Evolutionary conservation across 2,329 filamentous ascomycete genomes (phyloP).

Genomic region (Camillea tinctor): DNA sequence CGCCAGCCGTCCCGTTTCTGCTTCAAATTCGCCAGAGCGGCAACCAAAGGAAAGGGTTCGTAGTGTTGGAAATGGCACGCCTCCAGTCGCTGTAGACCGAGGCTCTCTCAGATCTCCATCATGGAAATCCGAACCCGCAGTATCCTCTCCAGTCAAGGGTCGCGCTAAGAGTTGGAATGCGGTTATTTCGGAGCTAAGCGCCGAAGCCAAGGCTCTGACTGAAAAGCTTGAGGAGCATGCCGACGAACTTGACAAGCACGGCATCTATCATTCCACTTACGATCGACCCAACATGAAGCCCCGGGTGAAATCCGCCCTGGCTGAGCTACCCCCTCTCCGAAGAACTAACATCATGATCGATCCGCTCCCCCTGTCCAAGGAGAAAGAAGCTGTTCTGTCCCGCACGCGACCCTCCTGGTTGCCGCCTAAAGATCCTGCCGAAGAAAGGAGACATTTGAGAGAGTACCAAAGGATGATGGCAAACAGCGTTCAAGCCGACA

Average conservation of each 20-base stretch:
- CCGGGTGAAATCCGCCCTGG: conserved; percentile 63
- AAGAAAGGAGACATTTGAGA: conserved; percentile 85
- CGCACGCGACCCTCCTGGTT: conserved; percentile 81
- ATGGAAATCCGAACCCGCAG: conserved; percentile 47
- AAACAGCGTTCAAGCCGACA: conserved; percentile 57
- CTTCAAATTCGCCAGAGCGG: conserved; percentile 54
- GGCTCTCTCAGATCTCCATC: conserved; percentile 59
- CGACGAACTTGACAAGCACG: conserved; percentile 56
- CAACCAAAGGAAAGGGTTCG: conserved; percentile 50
- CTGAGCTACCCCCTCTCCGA: conserved; percentile 68
- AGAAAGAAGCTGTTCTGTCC: conserved; percentile 81
- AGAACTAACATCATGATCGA: conserved; percentile 81
- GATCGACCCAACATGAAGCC: conserved; percentile 40
- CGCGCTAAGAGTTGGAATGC: conserved; percentile 74
- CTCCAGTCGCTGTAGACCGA: conserved; percentile 56
- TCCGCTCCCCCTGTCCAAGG: conserved; percentile 78
- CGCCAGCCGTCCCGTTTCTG: conserved; percentile 52
- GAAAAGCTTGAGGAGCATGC: conserved; percentile 80
- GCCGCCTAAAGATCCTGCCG: conserved; percentile 82
- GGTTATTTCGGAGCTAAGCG: conserved; percentile 65
- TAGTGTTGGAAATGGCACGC: conserved; percentile 64
- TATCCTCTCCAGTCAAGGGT: conserved; percentile 45
- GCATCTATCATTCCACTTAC: conserved; percentile 19
- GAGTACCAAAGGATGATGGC: conserved; percentile 85
- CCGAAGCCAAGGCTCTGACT: conserved; percentile 72